Percentiles rank a stretch among this genome's conserved stretches.
Evolutionary conservation across 306 rosid genomes (phyloP).

Genomic region (Rosa multiflora): DNA sequence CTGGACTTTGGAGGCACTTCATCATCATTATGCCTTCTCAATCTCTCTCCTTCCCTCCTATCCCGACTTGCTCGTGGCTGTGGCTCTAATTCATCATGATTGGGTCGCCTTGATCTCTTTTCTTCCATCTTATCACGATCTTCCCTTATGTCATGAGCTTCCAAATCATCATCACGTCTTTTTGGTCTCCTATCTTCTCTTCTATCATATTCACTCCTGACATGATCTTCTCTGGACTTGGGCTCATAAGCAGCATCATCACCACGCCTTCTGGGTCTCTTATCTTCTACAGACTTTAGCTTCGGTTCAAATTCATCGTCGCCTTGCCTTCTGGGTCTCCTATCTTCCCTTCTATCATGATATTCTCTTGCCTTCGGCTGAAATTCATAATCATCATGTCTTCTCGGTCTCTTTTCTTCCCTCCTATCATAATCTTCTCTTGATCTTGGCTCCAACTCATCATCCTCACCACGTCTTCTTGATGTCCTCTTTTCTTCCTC

Average conservation of each 20-base stretch:
- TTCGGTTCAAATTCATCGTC: constrained; percentile 41
- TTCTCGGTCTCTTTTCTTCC: constrained; percentile 48
- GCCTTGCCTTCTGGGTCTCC: constrained; percentile 33
- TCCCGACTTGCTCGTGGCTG: constrained; percentile 26
- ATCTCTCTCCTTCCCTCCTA: constrained; percentile 43
- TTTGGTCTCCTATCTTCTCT: constrained; percentile 46
- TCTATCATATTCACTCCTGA: constrained; percentile 36
- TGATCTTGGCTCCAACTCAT: constrained; percentile 39
- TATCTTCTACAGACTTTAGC: constrained; percentile 43
- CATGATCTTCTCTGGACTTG: constrained; percentile 54
- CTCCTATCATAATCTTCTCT: constrained; percentile 29
- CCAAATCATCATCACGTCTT: constrained; percentile 39
- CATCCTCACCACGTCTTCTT: constrained; percentile 25
- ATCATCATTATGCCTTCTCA: constrained; percentile 40
- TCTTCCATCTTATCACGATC: constrained; percentile 50
- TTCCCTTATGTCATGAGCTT: constrained; percentile 45
- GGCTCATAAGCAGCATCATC: constrained; percentile 38
- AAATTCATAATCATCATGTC: constrained; percentile 35
- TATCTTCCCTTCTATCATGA: constrained; percentile 49
- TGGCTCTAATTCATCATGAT: constrained; percentile 14
- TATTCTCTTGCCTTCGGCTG: constrained; percentile 43
- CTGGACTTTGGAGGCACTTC: constrained; percentile 37
- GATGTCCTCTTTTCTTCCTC: constrained; percentile 44
- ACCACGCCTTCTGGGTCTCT: constrained; percentile 33
- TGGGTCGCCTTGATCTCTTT: constrained; percentile 35